Conservation (phyloP, 2,329 filamentous ascomycete species). For the Trichoderma simmonsii region DNA sequence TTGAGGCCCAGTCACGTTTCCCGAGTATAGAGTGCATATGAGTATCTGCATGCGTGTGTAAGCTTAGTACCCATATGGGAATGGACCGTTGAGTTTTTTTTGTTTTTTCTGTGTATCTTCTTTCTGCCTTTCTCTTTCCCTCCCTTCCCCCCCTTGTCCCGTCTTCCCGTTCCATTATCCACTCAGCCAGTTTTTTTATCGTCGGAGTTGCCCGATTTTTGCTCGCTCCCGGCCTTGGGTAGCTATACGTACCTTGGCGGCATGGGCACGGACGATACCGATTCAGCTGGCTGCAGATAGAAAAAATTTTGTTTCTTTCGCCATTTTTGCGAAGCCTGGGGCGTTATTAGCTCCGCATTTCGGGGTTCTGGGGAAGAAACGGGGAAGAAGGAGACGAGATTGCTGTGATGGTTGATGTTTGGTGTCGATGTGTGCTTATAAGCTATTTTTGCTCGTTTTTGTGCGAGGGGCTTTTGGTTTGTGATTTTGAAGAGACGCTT, state of each 20-base stretch:
- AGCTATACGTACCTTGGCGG: neutral
- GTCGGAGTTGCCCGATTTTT: neutral
- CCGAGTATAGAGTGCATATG: neutral
- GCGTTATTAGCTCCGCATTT: too few species aligned
- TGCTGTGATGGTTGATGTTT: neutral
- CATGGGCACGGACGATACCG: neutral
- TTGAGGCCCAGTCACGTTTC: neutral
- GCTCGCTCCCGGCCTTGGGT: neutral
- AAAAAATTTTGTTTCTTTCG: neutral
- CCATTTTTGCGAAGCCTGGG: neutral
- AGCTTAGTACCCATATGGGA: neutral
- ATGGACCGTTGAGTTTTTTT: neutral
- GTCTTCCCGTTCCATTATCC: neutral
- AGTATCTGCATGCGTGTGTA: neutral
- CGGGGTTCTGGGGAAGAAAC: too few species aligned
- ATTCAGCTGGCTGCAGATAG: neutral
- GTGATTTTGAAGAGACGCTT: neutral
- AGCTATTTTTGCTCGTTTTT: neutral
- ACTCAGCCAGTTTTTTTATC: neutral
- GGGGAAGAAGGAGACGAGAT: neutral
- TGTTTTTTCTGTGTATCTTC: neutral
- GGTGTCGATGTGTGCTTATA: neutral
- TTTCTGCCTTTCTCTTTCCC: neutral
- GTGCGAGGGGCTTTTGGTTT: neutral
- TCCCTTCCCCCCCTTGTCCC: neutral